These are phyloP conservation scores for Tetracladium setigerum DNA, from an alignment of 495 filamentous ascomycete species.

Conservation along the genomic window DNA sequence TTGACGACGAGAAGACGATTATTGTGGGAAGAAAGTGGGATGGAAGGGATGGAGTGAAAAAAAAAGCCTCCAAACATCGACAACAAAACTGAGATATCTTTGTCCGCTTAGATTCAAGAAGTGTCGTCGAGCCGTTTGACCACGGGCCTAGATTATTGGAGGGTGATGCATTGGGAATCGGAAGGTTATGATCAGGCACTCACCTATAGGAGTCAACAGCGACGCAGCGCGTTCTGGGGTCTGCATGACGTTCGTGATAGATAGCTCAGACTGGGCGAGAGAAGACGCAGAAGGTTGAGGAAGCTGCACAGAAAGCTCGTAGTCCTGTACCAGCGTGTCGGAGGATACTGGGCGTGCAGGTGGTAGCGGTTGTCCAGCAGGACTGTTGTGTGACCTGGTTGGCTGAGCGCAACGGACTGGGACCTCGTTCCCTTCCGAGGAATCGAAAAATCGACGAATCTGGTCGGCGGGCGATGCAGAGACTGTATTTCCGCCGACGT, in stretches of 20 bases:
- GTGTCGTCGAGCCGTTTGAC: conserved; percentile 18
- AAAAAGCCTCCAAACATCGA: too few species aligned
- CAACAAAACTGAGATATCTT: too few species aligned
- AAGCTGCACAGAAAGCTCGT: not conserved
- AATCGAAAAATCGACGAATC: not conserved
- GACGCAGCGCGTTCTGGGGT: conserved; percentile 7
- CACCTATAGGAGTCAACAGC: conserved; percentile 20
- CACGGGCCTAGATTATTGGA: conserved; percentile 19
- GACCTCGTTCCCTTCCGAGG: not conserved
- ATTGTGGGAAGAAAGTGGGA: not conserved
- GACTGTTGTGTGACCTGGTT: not conserved
- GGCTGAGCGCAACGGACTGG: not conserved
- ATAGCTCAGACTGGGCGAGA: not conserved
- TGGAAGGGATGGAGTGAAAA: not conserved
- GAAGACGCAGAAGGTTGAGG: not conserved
- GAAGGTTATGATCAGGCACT: conserved; percentile 11
- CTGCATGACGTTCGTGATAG: conserved; percentile 13
- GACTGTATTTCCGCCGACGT: not conserved
- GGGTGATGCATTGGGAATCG: conserved; percentile 3
- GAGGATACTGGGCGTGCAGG: too few species aligned
- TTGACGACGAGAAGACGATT: too few species aligned
- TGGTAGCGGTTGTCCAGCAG: not conserved
- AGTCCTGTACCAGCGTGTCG: too few species aligned
- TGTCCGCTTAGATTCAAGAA: not conserved
- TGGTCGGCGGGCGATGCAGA: not conserved